phyloP scores from a whole-genome alignment of 2,329 filamentous ascomycete genomes.

The Exophiala dermatitidis region DNA sequence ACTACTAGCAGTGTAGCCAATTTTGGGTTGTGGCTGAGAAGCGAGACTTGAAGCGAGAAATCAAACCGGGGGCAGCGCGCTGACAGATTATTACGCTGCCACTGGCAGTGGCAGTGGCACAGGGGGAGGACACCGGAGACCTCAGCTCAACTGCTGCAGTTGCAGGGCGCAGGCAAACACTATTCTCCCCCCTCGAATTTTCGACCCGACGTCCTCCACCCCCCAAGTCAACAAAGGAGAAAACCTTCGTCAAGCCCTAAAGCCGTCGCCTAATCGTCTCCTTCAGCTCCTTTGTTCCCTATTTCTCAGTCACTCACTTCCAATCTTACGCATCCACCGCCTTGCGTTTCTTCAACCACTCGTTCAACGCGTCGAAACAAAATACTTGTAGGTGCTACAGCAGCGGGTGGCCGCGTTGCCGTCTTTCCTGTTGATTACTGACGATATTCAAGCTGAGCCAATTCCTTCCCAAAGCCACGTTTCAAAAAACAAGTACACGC shows the following conservation, averaged over 20 bases:
- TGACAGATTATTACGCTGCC: conserved; percentile 1
- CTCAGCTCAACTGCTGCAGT: too few relatives aligned
- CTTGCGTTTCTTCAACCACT: neutral
- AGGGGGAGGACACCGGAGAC: neutral
- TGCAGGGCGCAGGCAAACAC: neutral
- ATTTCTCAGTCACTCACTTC: neutral
- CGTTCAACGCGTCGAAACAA: neutral
- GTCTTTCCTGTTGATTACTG: neutral
- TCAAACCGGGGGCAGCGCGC: neutral
- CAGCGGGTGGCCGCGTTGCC: neutral
- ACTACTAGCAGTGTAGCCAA: neutral
- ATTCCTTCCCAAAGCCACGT: neutral
- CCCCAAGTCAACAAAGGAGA: neutral
- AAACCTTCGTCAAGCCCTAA: neutral
- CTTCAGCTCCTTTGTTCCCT: neutral
- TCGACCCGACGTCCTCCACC: neutral
- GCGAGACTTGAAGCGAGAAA: conserved; percentile 4
- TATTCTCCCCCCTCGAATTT: neutral
- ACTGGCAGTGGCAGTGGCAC: neutral
- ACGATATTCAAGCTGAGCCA: neutral
- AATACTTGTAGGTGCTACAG: conserved; percentile 2
- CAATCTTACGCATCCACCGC: neutral
- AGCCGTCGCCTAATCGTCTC: neutral
- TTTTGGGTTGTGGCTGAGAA: conserved; percentile 8
- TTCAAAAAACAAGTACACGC: neutral